A percentile compares a stretch with the other conserved stretches of the same genome.
Conservation (phyloP, 352 stramenopile genomes). For the Aphanomyces invadans region DNA sequence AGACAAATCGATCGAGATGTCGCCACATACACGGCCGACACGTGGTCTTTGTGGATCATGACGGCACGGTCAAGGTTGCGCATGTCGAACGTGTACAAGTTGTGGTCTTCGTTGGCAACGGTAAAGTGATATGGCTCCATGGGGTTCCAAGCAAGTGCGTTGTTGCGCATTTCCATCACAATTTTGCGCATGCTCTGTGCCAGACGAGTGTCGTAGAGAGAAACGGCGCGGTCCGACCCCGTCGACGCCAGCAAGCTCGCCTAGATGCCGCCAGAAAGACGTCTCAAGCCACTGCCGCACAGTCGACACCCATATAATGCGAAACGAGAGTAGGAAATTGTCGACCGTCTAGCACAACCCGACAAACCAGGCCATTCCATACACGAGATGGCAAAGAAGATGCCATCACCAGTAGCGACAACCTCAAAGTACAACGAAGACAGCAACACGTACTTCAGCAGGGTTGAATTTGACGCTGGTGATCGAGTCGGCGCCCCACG, state of each 20-base stretch:
- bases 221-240: slow-evolving; percentile 88
- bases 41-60: slow-evolving; percentile 98
- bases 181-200: slow-evolving; percentile 95
- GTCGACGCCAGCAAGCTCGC: slow-evolving; percentile 95
- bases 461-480: slow-evolving; percentile 59
- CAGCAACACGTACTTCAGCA: slow-evolving; percentile 1
- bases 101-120: slow-evolving; percentile 98
- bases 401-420: too few species aligned
- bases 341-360: too few species aligned
- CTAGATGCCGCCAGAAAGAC: slow-evolving; percentile 1
- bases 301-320: too few species aligned
- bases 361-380: too few species aligned
- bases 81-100: slow-evolving; percentile 99
- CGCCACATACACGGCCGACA: slow-evolving; percentile 90
- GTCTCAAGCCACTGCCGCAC: too few species aligned
- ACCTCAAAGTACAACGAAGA: neutral
- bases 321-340: too few species aligned
- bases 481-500: slow-evolving; percentile 94
- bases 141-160: slow-evolving; percentile 99
- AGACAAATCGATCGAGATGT: too few species aligned
- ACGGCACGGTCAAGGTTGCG: slow-evolving; percentile 90
- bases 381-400: too few species aligned
- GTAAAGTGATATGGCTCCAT: slow-evolving; percentile 99
- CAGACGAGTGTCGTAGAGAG: slow-evolving; percentile 90
- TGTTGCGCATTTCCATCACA: slow-evolving; percentile 93